Conservation (phyloP, 1,284 basidiomycete species). For the Golubevia sp. region DNA sequence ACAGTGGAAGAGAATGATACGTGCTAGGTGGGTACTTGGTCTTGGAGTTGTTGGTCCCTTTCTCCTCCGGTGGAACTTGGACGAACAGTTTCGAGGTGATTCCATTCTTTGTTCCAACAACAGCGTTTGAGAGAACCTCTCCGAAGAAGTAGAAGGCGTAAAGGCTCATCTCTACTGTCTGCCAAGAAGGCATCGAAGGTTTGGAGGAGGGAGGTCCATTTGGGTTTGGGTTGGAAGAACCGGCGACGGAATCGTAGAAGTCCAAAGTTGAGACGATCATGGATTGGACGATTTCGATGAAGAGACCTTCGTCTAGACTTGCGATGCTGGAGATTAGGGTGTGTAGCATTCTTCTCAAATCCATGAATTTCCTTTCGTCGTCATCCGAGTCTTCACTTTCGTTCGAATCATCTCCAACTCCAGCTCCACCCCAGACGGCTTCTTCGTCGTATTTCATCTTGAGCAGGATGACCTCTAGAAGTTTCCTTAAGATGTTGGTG, state of each 20-base stretch:
- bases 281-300: slow-evolving; percentile 39
- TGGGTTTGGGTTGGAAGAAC: neutral
- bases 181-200: slow-evolving; percentile 24
- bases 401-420: slow-evolving; percentile 74
- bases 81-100: slow-evolving; percentile 51
- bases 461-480: slow-evolving; percentile 78
- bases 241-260: slow-evolving; percentile 30
- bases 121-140: slow-evolving; percentile 20
- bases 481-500: slow-evolving; percentile 72
- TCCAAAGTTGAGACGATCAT: slow-evolving; percentile 46
- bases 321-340: neutral
- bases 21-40: slow-evolving; percentile 30
- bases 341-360: neutral
- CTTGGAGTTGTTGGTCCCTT: slow-evolving; percentile 31
- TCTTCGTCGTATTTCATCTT: slow-evolving; percentile 70
- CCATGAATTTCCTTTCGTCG: neutral
- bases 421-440: slow-evolving; percentile 79
- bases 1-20: slow-evolving; percentile 70
- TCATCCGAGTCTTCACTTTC: slow-evolving; percentile 62
- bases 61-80: slow-evolving; percentile 26
- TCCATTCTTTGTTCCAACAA: slow-evolving; percentile 35
- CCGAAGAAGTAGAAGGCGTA: slow-evolving; percentile 49
- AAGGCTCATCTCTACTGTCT: slow-evolving; percentile 52
- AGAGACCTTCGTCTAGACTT: slow-evolving; percentile 16
- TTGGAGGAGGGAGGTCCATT: slow-evolving; percentile 18